A percentile compares a stretch with the other conserved stretches of the same genome.
phyloP scores from a whole-genome alignment of 2,329 filamentous ascomycete genomes.

The Stachybotrys chlorohalonatus region DNA sequence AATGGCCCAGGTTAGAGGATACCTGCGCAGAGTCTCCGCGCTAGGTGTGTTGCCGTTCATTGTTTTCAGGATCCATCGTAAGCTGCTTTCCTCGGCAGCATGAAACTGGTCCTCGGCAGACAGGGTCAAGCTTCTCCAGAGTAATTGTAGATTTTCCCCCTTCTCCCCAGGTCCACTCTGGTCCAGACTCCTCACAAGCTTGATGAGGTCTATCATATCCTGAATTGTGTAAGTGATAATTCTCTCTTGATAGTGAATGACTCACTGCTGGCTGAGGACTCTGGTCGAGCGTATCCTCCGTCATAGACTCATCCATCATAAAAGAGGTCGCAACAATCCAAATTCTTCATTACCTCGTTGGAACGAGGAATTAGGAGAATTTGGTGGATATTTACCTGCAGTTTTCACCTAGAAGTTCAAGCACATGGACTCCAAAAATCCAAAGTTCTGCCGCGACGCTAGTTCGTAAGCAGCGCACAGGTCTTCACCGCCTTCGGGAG shows the following conservation, averaged over 20 bases:
- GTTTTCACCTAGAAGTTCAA: not conserved
- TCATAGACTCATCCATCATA: constrained; percentile 13
- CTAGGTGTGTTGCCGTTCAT: constrained; percentile 40
- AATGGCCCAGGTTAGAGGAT: constrained; percentile 52
- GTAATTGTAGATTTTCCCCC: constrained; percentile 35
- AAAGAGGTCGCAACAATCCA: not conserved
- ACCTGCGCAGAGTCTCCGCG: constrained; percentile 45
- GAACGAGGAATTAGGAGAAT: too few relatives aligned
- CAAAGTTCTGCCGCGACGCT: constrained; percentile 34
- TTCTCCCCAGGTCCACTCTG: constrained; percentile 35
- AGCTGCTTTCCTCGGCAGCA: constrained; percentile 46
- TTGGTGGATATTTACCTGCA: not conserved
- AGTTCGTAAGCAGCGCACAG: constrained; percentile 10
- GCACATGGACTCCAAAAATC: constrained; percentile 25
- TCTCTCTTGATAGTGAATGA: not conserved
- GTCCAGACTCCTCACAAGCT: constrained; percentile 45
- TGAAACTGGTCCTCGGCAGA: constrained; percentile 33
- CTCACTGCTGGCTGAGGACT: constrained; percentile 7
- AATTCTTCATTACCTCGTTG: not conserved
- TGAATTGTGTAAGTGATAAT: constrained; percentile 13
- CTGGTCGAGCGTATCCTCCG: constrained; percentile 3
- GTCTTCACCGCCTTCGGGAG: constrained; percentile 34
- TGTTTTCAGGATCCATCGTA: constrained; percentile 56
- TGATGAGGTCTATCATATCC: constrained; percentile 34
- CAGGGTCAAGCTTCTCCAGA: constrained; percentile 40